phyloP scores from a whole-genome alignment of 345 rosid genomes.

The Arabidopsis arenosa region DNA sequence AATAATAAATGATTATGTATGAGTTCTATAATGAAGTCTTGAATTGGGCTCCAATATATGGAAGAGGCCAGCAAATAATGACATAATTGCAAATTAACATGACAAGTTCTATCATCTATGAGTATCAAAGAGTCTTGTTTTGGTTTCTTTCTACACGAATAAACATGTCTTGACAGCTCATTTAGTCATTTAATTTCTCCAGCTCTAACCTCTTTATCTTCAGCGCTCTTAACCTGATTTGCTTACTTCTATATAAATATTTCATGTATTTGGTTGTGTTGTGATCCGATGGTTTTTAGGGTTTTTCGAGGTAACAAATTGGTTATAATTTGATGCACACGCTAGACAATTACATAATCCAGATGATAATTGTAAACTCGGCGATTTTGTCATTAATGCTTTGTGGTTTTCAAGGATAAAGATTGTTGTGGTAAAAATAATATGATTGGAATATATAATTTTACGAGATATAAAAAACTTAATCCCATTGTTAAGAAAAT shows the following conservation, averaged over 20 bases:
- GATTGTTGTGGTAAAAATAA: not conserved
- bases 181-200: constrained; percentile 20
- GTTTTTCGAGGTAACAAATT: not conserved
- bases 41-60: constrained; percentile 28
- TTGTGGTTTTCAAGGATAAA: not conserved
- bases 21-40: constrained; percentile 32
- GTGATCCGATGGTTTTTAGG: not conserved
- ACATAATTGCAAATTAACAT: constrained; percentile 43
- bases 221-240: constrained; percentile 16
- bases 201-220: constrained; percentile 8
- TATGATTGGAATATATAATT: not conserved
- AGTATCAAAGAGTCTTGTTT: constrained; percentile 34
- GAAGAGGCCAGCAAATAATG: constrained; percentile 38
- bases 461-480: not conserved
- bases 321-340: constrained; percentile 6
- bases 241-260: not conserved
- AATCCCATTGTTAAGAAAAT: not conserved
- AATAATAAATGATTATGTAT: constrained; percentile 32
- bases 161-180: constrained; percentile 42
- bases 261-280: not conserved
- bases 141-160: constrained; percentile 35
- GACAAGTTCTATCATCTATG: constrained; percentile 36
- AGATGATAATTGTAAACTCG: not conserved
- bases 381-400: not conserved
- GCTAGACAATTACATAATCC: constrained; percentile 5